Percentiles rank a stretch among this genome's conserved stretches.
Evolutionary conservation across 148 eudicot genomes (phyloP).

Genomic region (Gaultheria prostrata): DNA sequence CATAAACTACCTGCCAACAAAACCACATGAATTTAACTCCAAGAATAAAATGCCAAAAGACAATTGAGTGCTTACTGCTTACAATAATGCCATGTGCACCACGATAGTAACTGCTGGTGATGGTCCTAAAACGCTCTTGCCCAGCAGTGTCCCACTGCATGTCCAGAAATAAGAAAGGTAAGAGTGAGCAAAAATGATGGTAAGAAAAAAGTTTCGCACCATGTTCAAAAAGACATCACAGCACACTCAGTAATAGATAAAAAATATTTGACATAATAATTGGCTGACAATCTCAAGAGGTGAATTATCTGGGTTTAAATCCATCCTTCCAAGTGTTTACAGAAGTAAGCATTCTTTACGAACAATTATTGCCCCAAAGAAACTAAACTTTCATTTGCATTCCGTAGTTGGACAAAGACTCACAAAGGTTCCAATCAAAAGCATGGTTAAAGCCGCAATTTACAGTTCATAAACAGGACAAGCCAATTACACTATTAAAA

Average conservation of each 20-base stretch:
- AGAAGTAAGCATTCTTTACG: neutral
- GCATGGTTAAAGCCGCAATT: neutral
- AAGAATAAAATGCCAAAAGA: neutral
- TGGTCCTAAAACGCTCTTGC: constrained; percentile 81
- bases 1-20: constrained; percentile 50
- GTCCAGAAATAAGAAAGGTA: neutral
- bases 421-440: constrained; percentile 10
- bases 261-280: neutral
- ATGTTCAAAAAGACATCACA: neutral
- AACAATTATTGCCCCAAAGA: neutral
- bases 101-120: constrained; percentile 79
- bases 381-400: neutral
- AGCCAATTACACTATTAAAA: constrained; percentile 5
- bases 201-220: neutral
- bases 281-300: neutral
- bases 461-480: neutral
- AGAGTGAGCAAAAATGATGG: neutral
- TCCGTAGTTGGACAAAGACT: neutral
- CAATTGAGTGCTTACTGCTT: constrained; percentile 40
- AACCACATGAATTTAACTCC: neutral
- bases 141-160: constrained; percentile 86
- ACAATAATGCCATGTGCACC: constrained; percentile 87
- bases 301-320: neutral
- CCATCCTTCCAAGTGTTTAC: neutral
- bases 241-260: neutral